phyloP scores from a whole-genome alignment of 2,329 filamentous ascomycete genomes.

The Coniochaeta sp. region DNA sequence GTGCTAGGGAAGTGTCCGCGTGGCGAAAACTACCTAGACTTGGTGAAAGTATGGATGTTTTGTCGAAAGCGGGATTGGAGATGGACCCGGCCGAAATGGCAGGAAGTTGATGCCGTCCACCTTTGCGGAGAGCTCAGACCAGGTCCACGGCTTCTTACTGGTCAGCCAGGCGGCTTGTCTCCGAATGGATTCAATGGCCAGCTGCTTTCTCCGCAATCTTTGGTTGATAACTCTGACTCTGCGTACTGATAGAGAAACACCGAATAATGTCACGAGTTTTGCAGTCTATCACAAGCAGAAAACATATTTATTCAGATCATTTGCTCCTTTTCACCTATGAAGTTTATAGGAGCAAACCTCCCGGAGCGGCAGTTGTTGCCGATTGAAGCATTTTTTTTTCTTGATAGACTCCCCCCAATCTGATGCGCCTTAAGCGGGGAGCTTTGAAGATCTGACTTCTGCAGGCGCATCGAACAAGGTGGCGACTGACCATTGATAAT shows the following conservation, averaged over 20 bases:
- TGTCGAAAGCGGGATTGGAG: not conserved
- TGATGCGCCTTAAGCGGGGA: not conserved
- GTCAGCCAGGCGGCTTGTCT: not conserved
- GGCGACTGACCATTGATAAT: not conserved
- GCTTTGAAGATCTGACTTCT: conserved; percentile 1
- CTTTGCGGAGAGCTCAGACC: not conserved
- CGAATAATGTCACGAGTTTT: not conserved
- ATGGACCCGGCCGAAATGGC: not conserved
- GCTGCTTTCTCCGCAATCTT: not conserved
- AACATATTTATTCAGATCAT: not conserved
- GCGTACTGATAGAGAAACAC: too few relatives aligned
- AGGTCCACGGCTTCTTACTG: not conserved
- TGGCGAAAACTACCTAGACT: not conserved
- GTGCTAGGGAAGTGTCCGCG: not conserved
- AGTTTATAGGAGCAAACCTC: not conserved
- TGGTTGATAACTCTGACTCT: too few relatives aligned
- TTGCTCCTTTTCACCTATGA: not conserved
- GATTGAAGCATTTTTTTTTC: not conserved
- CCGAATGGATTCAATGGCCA: not conserved
- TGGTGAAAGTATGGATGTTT: not conserved
- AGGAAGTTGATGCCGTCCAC: not conserved
- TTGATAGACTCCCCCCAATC: too few relatives aligned
- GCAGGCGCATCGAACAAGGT: conserved; percentile 1
- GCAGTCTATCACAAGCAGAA: not conserved
- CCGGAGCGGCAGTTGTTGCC: not conserved